Evolutionary conservation across 78 protist species (phyloP).

Genomic region (Andalucia godoyi): DNA sequence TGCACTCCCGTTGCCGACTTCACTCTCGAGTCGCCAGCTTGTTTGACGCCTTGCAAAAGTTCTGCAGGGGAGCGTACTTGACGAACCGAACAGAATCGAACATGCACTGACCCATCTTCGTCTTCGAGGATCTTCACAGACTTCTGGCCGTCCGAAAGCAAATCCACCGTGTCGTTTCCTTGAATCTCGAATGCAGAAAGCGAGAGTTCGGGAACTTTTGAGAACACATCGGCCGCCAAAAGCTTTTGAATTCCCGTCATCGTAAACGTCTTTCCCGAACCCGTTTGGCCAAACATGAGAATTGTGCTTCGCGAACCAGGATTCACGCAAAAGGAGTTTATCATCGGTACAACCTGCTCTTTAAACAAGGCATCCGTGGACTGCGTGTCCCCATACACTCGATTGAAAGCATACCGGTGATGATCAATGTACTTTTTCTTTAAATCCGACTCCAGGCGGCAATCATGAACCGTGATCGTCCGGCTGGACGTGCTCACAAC

Average conservation of each 20-base stretch:
- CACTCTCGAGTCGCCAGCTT: neutral
- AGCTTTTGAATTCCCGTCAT: neutral
- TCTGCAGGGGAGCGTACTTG: neutral
- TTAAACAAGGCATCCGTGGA: neutral
- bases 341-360: too few species aligned
- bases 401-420: slow-evolving; percentile 17
- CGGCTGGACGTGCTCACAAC: slow-evolving; percentile 1
- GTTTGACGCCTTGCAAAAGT: neutral
- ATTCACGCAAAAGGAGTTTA: too few species aligned
- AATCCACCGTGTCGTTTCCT: neutral
- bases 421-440: slow-evolving; percentile 6
- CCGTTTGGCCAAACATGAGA: slow-evolving; percentile 27
- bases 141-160: slow-evolving; percentile 12
- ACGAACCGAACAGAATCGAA: too few species aligned
- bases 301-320: neutral
- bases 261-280: slow-evolving; percentile 14
- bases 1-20: slow-evolving; percentile 39
- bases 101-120: too few species aligned
- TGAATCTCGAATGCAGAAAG: slow-evolving; percentile 11
- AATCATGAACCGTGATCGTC: slow-evolving; percentile 3
- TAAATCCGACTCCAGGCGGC: slow-evolving; percentile 17
- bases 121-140: slow-evolving; percentile 1
- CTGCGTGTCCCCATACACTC: slow-evolving; percentile 9
- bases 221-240: neutral
- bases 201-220: neutral